Evolutionary conservation across 2,329 filamentous ascomycete species (phyloP), one percentile per base, ranked within the genome.

Genomic region (Arthrobotrys iridis): DNA sequence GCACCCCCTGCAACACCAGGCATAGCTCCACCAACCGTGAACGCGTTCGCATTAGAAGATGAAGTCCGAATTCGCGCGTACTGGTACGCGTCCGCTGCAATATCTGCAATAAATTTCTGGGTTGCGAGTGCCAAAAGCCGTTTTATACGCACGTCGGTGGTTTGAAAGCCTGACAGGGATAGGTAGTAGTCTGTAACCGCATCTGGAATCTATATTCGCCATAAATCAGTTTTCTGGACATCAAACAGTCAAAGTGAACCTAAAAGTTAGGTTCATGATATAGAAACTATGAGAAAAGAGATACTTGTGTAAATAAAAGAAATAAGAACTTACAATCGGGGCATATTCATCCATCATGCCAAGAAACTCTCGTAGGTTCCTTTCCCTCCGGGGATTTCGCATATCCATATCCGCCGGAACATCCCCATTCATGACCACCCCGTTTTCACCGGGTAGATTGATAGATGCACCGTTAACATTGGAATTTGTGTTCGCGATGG

Each of bases 111-210:
- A 85, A 99, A 99, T 82, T 99, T 99, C 81, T 99, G 95, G 0
- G 95, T 97, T n/a, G 95, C 95, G 6, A 99, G 91, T 1, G 95
- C 94, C 45, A 99, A 90, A 2, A 99, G 90, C 52, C 94, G 93
- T 20, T 94, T 93, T 26, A 99, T 91, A 71, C 93, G 92, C 18
- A 90, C 90, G 80, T 97, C 93, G 60, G 93, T 96, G 79, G 95
- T 91, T 33, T 95, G 93, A 2, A 99, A 91, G 62, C 95, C 95
- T 78, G 94, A 93, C 79, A 96, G 91, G 37, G 94, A 96, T 84
- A 99, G 91, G 84, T 99, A 99, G 86, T 98, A 97, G 82, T 96
- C 90, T 77, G 93, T 98, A 20, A 99, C 95, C 18, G 95, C 95
- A 81, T 99, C 95, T 48, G 95, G 95, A 79, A 99, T 98, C 92